Evolutionary conservation across 1,284 basidiomycete genomes (phyloP).

Genomic region (Lignosus rhinocerotis): DNA sequence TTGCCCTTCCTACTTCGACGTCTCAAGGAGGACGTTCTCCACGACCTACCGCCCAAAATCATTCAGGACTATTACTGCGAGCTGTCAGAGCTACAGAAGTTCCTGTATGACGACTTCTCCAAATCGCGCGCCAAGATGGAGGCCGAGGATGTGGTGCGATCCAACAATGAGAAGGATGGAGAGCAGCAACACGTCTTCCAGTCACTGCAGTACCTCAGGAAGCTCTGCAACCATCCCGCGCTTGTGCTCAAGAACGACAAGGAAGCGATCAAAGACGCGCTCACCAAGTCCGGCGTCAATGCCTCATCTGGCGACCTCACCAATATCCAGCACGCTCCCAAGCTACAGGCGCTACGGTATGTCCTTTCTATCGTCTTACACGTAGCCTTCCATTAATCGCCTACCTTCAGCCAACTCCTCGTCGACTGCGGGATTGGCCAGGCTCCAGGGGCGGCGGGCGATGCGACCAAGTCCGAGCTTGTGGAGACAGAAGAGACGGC

Average conservation of each 20-base stretch:
- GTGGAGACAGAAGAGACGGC: slow-evolving; percentile 59
- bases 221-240: slow-evolving; percentile 96
- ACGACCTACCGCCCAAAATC: slow-evolving; percentile 98
- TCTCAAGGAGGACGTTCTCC: slow-evolving; percentile 95
- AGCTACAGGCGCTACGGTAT: slow-evolving; percentile 87
- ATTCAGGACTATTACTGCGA: slow-evolving; percentile 99
- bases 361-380: slow-evolving; percentile 28
- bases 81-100: slow-evolving; percentile 90
- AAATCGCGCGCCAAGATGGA: slow-evolving; percentile 73
- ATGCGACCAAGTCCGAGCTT: slow-evolving; percentile 63
- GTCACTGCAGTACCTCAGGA: slow-evolving; percentile 94
- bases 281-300: slow-evolving; percentile 53
- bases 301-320: slow-evolving; percentile 49
- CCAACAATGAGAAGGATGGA: slow-evolving; percentile 41
- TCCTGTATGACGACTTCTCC: slow-evolving; percentile 91
- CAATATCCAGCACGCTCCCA: slow-evolving; percentile 92
- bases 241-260: slow-evolving; percentile 78
- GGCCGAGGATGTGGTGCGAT: slow-evolving; percentile 65
- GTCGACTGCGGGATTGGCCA: slow-evolving; percentile 93
- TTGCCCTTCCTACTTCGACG: slow-evolving; percentile 97
- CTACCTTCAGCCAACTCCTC: slow-evolving; percentile 76
- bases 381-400: slow-evolving; percentile 4
- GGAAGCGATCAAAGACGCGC: slow-evolving; percentile 61
- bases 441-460: slow-evolving; percentile 43
- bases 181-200: slow-evolving; percentile 91